Base-by-base conservation (phyloP, 495 filamentous ascomycete species). In the Lepidopterella palustris region DNA sequence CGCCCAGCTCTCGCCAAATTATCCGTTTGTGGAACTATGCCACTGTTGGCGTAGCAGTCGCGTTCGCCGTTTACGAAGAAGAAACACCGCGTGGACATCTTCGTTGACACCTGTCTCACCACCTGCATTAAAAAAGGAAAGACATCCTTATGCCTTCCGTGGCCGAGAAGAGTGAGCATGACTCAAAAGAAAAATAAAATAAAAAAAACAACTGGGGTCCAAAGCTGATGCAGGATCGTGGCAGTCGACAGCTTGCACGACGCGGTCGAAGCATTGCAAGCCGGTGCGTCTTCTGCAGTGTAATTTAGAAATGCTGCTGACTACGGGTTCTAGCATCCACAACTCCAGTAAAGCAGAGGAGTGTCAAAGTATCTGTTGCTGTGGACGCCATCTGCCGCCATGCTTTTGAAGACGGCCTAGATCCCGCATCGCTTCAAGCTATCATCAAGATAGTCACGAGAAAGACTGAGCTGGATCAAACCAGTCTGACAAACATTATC, bases 381-480 rank as follows among this genome's bases (percentile, higher is more conserved):
- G 76, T 84, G 11, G 79, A 82, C 55, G 73, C 59, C 35, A 63
- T 82, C 5, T 73, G 72, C 45, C 69, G 72, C 4, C 53, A 77
- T 55, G 83, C 87, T 28, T 87, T 86, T 65, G 80, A 86, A 58
- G 72, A 78, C 56, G 91, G 91, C 24, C 79, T 93, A 48, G 69
- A 84, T 23, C 76, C 74, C 18, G 72, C 78, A 13, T 76, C 78
- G 40, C 77, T 96, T 53, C 71, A 78, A 54, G 76, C 78, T 42
- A 72, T 95, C 28, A 72, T 93, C 53, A 82, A 86, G 54, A 72
- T 92, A 45, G 69, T 90, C 51, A 87, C 87, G 6, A 69, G 64
- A 20, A 82, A 80, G 42, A 89, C 78, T 63, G 77, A 85, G 49
- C 79, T 96, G 1, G 88, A 92, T 71, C 91, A 95, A 71, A 80